phyloP scores from a whole-genome alignment of 305 asterid species.

The Rubia tinctorum region DNA sequence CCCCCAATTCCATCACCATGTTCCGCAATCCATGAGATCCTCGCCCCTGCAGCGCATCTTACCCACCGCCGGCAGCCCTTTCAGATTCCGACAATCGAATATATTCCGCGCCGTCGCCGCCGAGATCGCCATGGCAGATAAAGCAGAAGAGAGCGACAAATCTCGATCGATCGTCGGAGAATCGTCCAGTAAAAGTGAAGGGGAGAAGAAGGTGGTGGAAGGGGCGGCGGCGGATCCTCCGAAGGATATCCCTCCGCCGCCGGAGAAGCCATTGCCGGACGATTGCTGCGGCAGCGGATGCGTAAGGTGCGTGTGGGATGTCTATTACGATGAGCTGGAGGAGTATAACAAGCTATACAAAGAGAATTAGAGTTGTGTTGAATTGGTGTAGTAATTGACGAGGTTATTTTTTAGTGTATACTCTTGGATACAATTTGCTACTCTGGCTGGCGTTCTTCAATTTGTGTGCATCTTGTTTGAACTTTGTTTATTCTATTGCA shows the following conservation, averaged over 20 bases:
- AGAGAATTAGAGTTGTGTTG: constrained; percentile 10
- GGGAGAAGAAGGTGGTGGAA: constrained; percentile 33
- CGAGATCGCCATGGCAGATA: constrained; percentile 13
- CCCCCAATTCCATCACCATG: not conserved
- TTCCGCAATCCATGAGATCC: constrained; percentile 3
- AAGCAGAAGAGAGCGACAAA: not conserved
- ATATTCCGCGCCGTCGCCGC: not conserved
- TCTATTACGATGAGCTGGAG: constrained; percentile 73
- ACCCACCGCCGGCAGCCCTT: not conserved
- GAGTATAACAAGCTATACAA: constrained; percentile 52
- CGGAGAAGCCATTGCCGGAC: constrained; percentile 82
- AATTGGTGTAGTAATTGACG: not conserved
- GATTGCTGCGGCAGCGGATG: constrained; percentile 89
- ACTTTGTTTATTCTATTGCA: no score
- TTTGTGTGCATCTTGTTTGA: no score
- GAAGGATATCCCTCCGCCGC: constrained; percentile 45
- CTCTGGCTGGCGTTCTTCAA: no score
- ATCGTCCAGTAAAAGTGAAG: not conserved
- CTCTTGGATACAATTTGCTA: no score
- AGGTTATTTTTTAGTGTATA: not conserved
- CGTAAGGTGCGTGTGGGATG: constrained; percentile 73
- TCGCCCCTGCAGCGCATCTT: constrained; percentile 11
- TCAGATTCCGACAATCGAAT: constrained; percentile 5
- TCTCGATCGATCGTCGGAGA: not conserved
- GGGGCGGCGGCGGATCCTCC: constrained; percentile 31